These are phyloP conservation scores for Aspergillus sp. DNA, from an alignment of 2,329 filamentous ascomycete genomes.

Conservation along the genomic window DNA sequence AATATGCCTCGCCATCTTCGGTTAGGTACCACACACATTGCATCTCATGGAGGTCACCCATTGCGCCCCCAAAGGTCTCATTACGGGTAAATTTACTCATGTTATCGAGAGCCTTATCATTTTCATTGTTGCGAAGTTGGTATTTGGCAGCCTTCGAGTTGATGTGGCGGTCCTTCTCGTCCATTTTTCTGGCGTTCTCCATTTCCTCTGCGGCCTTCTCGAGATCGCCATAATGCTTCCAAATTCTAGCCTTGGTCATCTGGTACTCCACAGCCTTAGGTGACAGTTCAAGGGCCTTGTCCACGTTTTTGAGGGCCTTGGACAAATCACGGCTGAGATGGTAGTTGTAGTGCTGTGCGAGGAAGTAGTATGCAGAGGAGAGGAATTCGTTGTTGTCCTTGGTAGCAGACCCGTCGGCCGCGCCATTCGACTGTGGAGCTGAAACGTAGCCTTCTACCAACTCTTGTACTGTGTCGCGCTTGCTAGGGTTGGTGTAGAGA, in stretches of 20 bases:
- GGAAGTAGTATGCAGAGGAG: conserved; percentile 82
- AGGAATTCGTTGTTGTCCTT: conserved; percentile 63
- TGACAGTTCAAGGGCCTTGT: conserved; percentile 77
- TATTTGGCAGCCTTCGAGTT: conserved; percentile 99
- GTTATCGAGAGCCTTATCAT: conserved; percentile 79
- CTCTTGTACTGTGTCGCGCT: conserved; percentile 73
- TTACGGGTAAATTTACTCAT: conserved; percentile 94
- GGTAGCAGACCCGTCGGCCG: conserved; percentile 47
- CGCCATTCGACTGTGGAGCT: conserved; percentile 49
- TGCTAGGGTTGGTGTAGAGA: conserved; percentile 74
- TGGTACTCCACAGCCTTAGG: conserved; percentile 84
- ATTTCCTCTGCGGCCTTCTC: conserved; percentile 81
- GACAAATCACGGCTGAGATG: conserved; percentile 77
- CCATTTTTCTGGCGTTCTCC: conserved; percentile 81
- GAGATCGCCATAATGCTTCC: conserved; percentile 82
- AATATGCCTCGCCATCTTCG: conserved; percentile 88
- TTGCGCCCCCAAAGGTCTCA: conserved; percentile 80
- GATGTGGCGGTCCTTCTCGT: conserved; percentile 92
- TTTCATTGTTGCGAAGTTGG: conserved; percentile 87
- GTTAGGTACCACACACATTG: conserved; percentile 97
- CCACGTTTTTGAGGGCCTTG: conserved; percentile 79
- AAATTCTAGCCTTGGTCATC: conserved; percentile 93
- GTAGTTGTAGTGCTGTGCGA: conserved; percentile 97
- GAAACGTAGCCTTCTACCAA: conserved; percentile 77
- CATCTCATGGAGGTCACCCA: conserved; percentile 94